Conservation (phyloP, 1,139 yeast genomes). For the Lodderomyces parapsilosis region DNA sequence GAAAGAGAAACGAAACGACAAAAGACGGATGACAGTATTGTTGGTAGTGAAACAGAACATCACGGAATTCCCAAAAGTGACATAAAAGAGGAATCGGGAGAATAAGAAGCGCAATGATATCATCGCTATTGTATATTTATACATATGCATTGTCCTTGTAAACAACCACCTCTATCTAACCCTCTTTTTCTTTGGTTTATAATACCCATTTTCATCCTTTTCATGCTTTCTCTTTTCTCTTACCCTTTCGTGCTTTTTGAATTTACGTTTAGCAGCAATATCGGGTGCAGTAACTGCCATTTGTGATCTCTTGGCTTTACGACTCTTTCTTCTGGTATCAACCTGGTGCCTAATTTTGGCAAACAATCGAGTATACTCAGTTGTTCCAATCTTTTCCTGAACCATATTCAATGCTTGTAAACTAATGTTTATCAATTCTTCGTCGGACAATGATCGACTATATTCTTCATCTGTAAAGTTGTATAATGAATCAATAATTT, state of each 20-base stretch:
- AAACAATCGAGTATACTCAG: constrained; percentile 66
- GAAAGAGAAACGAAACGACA: constrained; percentile 5
- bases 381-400: constrained; percentile 69
- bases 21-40: neutral
- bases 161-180: constrained; percentile 2
- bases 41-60: neutral
- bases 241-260: constrained; percentile 70
- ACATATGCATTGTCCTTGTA: neutral
- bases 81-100: neutral
- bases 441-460: constrained; percentile 39
- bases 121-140: constrained; percentile 1
- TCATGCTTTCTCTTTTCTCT: constrained; percentile 75
- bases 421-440: constrained; percentile 58
- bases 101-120: constrained; percentile 8
- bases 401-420: constrained; percentile 69
- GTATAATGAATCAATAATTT: constrained; percentile 60
- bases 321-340: constrained; percentile 63
- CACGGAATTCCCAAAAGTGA: neutral
- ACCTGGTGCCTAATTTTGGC: constrained; percentile 63
- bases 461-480: constrained; percentile 48
- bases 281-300: constrained; percentile 82
- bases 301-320: constrained; percentile 74
- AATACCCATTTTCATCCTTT: constrained; percentile 76
- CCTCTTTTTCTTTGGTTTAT: constrained; percentile 58
- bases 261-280: constrained; percentile 69